Conservation (phyloP, 257 asterid genomes). For the Ehretia macrophylla region DNA sequence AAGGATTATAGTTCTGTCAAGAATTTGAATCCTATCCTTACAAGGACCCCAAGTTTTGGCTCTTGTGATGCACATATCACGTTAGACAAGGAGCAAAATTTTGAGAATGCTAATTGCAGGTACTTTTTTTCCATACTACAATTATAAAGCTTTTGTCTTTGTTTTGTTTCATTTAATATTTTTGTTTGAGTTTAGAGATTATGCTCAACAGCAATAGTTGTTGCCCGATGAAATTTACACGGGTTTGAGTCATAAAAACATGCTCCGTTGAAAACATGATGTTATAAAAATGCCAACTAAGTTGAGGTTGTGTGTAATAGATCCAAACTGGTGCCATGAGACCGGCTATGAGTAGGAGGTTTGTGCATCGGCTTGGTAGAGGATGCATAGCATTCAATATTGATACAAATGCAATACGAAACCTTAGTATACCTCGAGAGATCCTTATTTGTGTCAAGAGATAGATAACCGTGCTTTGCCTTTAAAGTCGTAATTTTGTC, state of each 20-base stretch:
- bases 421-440: neutral
- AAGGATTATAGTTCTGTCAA: slow-evolving; percentile 18
- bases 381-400: too few species aligned
- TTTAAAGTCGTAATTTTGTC: too few species aligned
- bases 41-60: slow-evolving; percentile 6
- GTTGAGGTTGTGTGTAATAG: too few species aligned
- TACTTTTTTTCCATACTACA: slow-evolving; percentile 15
- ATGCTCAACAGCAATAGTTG: too few species aligned
- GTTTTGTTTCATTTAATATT: neutral
- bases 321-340: too few species aligned
- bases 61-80: slow-evolving; percentile 16
- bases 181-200: neutral
- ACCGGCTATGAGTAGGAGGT: too few species aligned
- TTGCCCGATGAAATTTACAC: neutral
- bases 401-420: too few species aligned
- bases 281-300: too few species aligned
- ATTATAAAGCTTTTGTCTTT: neutral
- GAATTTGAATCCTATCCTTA: slow-evolving; percentile 16
- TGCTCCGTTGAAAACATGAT: too few species aligned
- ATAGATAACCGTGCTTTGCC: neutral
- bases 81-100: slow-evolving; percentile 26
- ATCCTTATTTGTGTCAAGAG: neutral
- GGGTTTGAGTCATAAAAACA: too few species aligned
- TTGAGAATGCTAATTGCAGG: slow-evolving; percentile 33
- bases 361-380: too few species aligned